A percentile compares a stretch with the other conserved stretches of the same genome.
These are phyloP conservation scores for Lathyrus sativus DNA, from an alignment of 306 rosid species.

Conservation along the genomic window DNA sequence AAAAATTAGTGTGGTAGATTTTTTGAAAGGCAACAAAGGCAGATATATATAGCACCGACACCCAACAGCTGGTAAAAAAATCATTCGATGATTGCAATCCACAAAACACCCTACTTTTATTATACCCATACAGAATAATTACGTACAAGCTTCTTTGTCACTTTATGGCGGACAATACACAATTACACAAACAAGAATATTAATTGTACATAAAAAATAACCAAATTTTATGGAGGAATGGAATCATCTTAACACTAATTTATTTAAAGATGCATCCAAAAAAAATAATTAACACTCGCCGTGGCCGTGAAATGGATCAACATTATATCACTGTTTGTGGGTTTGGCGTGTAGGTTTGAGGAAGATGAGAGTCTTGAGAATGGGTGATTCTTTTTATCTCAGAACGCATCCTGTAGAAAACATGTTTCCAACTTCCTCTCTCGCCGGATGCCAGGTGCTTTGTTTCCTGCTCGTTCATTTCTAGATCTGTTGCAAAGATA, in stretches of 20 bases:
- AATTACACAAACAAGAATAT: neutral
- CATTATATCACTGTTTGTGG: conserved; percentile 1
- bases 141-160: neutral
- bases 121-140: neutral
- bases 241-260: too few species aligned
- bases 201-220: too few species aligned
- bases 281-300: too few species aligned
- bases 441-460: conserved; percentile 60
- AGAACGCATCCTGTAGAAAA: conserved; percentile 66
- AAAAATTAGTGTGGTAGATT: too few species aligned
- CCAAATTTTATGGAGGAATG: neutral
- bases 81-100: neutral
- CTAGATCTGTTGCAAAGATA: conserved; percentile 76
- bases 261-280: too few species aligned
- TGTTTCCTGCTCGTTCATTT: conserved; percentile 78
- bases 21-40: neutral
- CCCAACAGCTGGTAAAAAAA: neutral
- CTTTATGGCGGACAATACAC: neutral
- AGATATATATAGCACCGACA: neutral
- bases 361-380: conserved; percentile 56
- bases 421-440: conserved; percentile 74
- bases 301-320: too few species aligned
- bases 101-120: neutral
- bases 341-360: conserved; percentile 58
- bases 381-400: conserved; percentile 59